Base-by-base conservation (phyloP, 2,329 filamentous ascomycete species). In the Raffaelea albimanens region DNA sequence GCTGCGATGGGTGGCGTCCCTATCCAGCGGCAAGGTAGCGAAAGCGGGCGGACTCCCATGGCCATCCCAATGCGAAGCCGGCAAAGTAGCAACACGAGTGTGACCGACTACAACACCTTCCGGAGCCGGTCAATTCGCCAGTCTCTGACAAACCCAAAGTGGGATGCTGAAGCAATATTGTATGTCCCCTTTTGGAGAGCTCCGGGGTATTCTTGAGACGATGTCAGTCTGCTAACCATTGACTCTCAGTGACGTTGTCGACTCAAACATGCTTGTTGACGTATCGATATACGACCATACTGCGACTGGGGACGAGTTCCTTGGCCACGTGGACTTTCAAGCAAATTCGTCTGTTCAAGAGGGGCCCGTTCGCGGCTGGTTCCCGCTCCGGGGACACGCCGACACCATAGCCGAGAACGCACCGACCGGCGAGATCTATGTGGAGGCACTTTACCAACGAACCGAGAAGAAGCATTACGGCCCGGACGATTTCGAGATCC, bases 131-230 rank as follows among this genome's bases (percentile, higher is more conserved):
- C 78, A 47, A 72, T 62, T 4, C 68, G 72, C 50, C 68, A 63
- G 52, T 76, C 76, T 3, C 76, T 90, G 51, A 91, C 88, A 8
- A 86, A 87, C 62, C 91, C 93, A 0, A 87, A 87, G 58, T 98
- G 93, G 93, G 88, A 95, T 64, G 91, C 95, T 46, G 88, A 95
- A 61, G 90, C 91, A 34, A 78, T 87, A 44, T 98, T 98, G 90
- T 96, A 78, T 70, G 89, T 76, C 40, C 20, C 18, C 23, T n/a
- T 40, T 29, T 29, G 25, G 7, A 29, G 7, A 29, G 7, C 25
- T 29, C 7, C 13, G 25, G 7, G 13, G 13, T 29, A 29, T 29
- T 34, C 2, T 46, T 51, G 31, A 16, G 31, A 34, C 31, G 31
- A 16, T 10, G 9, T 34, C n/a, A n/a, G 31, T 10, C 31, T 19